Evolutionary conservation across 2,329 filamentous ascomycete genomes (phyloP).

Genomic region (Neocatenulostroma microsporum): DNA sequence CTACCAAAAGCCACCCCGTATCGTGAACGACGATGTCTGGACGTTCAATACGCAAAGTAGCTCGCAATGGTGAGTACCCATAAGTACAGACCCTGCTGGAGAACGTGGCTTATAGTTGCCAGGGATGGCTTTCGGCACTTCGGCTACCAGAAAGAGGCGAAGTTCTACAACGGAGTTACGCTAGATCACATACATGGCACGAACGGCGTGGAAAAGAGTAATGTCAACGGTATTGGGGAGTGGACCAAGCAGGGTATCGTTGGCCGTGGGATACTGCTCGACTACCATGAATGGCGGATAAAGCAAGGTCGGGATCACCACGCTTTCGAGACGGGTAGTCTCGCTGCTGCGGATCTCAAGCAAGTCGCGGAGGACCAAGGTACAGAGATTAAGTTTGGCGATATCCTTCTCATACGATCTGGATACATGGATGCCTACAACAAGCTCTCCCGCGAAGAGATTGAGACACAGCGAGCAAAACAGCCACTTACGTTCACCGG

Average conservation of each 20-base stretch:
- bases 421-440: slow-evolving; percentile 41
- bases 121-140: slow-evolving; percentile 50
- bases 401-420: slow-evolving; percentile 45
- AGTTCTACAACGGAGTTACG: slow-evolving; percentile 32
- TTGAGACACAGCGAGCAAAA: slow-evolving; percentile 31
- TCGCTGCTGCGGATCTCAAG: slow-evolving; percentile 35
- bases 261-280: slow-evolving; percentile 48
- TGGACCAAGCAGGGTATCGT: slow-evolving; percentile 50
- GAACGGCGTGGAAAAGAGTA: slow-evolving; percentile 26
- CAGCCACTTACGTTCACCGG: slow-evolving; percentile 41
- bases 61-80: slow-evolving; percentile 37
- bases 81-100: too few relatives aligned
- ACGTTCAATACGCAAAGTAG: slow-evolving; percentile 28
- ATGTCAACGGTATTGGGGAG: slow-evolving; percentile 38
- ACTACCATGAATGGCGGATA: slow-evolving; percentile 44
- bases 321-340: slow-evolving; percentile 29
- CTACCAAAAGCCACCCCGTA: slow-evolving; percentile 43
- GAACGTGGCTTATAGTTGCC: too few relatives aligned
- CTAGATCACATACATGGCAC: slow-evolving; percentile 34
- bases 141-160: slow-evolving; percentile 40
- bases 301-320: slow-evolving; percentile 31
- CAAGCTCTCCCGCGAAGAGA: slow-evolving; percentile 31
- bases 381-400: slow-evolving; percentile 49
- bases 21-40: slow-evolving; percentile 55
- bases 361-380: slow-evolving; percentile 41